Conservation (phyloP, 106 monocot genomes). For the Dioscorea zingiberensis region DNA sequence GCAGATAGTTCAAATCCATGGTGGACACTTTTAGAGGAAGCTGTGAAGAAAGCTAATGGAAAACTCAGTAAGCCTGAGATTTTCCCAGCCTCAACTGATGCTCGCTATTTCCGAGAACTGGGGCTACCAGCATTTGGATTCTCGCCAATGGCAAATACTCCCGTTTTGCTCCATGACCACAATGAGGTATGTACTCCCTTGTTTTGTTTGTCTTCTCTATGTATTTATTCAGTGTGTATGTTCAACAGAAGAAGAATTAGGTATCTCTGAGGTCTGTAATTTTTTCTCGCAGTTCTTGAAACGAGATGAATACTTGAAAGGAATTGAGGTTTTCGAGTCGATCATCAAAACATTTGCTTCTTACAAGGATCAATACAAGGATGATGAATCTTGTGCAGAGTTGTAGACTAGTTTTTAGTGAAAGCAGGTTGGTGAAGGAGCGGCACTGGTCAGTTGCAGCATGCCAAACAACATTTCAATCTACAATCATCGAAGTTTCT, state of each 20-base stretch:
- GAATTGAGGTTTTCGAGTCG: slow-evolving; percentile 75
- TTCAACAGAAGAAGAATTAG: not conserved
- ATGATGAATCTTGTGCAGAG: slow-evolving; percentile 49
- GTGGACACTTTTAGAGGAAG: slow-evolving; percentile 68
- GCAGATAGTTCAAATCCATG: slow-evolving; percentile 79
- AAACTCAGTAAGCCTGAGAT: slow-evolving; percentile 83
- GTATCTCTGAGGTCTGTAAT: not conserved
- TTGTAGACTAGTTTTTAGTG: slow-evolving; percentile 15
- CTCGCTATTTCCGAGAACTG: slow-evolving; percentile 58
- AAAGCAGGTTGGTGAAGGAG: too few relatives aligned
- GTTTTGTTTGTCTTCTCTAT: not conserved
- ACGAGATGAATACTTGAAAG: slow-evolving; percentile 82
- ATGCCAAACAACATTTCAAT: too few relatives aligned
- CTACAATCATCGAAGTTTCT: too few relatives aligned
- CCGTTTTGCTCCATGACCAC: slow-evolving; percentile 85
- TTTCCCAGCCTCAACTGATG: slow-evolving; percentile 94
- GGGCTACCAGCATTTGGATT: slow-evolving; percentile 95
- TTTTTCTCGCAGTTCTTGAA: slow-evolving; percentile 57
- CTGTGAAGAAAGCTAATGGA: slow-evolving; percentile 62
- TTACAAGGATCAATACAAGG: slow-evolving; percentile 11
- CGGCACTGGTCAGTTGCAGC: too few relatives aligned
- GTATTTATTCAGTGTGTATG: too few relatives aligned
- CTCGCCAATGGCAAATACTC: slow-evolving; percentile 95
- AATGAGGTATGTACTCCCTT: slow-evolving; percentile 68
- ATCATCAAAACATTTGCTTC: slow-evolving; percentile 64